Base-by-base conservation (phyloP, 1,284 basidiomycete species). In the Papiliotrema nemorosa region DNA sequence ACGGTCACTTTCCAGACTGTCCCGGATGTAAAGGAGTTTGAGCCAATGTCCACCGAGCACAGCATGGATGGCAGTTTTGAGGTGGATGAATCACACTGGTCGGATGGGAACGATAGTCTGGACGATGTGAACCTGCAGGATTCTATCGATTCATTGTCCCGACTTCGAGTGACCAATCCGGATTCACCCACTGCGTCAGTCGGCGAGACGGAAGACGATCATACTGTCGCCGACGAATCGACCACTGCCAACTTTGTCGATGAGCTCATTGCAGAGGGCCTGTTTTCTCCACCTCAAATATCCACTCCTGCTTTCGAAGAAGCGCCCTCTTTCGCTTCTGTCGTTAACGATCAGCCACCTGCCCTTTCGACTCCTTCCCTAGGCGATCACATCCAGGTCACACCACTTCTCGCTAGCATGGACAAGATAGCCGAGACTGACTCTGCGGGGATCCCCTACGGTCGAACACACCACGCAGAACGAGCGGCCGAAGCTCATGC, bases 21-120 rank as follows among this genome's bases (percentile, higher is more conserved):
- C 7, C 89, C 88, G 58, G 89, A 94, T 59, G 89, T 96, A 24
- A 78, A 93, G 52, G 90, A 94, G 70, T 90, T 89, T 67, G 85
- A 88, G 52, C 74, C 79, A 16, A 82, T 84, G 38, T 83, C 84
- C 37, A 72, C 76, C n/a, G 74, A 77, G 20, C 79, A 80, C 5
- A 73, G 69, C 12, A 69, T 68, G 31, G 77, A 77, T 26, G 83
- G 82, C 13, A 70, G 64, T 37, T 67, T 67, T 39, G 62, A 65
- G 10, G 54, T 62, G 21, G 53, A 26, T 26, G 45, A 52, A n/a
- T 81, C 82, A 18, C 71, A 77, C 18, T 67, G 69, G 14, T 77
- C 79, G 26, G 79, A 80, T 14, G 70, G 67, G 5, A 75, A 48
- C 9, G 55, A 62, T n/a, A 59, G 55, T 34, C 46, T 65, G 20